Conservation (phyloP, 441 rosid species). For the Melastoma candidum region DNA sequence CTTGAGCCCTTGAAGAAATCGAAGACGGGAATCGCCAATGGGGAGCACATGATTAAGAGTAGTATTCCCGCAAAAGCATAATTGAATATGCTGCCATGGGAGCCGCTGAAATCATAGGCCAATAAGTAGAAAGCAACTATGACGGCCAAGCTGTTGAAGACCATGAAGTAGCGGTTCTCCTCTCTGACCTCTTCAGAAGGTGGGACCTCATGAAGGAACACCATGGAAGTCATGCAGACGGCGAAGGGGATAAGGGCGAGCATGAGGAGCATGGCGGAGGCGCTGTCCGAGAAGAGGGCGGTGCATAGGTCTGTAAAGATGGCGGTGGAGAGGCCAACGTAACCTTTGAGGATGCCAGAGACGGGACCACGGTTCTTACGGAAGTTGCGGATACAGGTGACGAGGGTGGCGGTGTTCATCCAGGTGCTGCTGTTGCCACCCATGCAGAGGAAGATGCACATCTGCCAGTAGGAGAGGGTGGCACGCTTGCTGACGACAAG, state of each 20-base stretch:
- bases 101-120: slow-evolving; percentile 9
- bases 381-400: slow-evolving; percentile 76
- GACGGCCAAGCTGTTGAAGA: slow-evolving; percentile 1
- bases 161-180: slow-evolving; percentile 22
- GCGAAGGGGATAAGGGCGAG: slow-evolving; percentile 52
- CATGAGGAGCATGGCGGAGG: slow-evolving; percentile 52
- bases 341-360: slow-evolving; percentile 75
- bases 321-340: slow-evolving; percentile 74
- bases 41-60: slow-evolving; percentile 1
- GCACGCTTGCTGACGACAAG: slow-evolving; percentile 56
- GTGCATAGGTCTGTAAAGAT: slow-evolving; percentile 69
- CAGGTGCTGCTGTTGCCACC: slow-evolving; percentile 91
- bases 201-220: slow-evolving; percentile 68
- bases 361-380: slow-evolving; percentile 70
- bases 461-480: slow-evolving; percentile 80
- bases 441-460: slow-evolving; percentile 69
- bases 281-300: slow-evolving; percentile 47
- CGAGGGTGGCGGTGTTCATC: slow-evolving; percentile 86
- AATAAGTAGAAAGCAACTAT: slow-evolving; percentile 4
- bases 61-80: slow-evolving; percentile 4
- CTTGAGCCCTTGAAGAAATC: slow-evolving; percentile 4
- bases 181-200: slow-evolving; percentile 25
- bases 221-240: slow-evolving; percentile 55
- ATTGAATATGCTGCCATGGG: slow-evolving; percentile 1
- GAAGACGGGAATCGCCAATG: slow-evolving; percentile 1